Evolutionary conservation across 345 rosid species (phyloP).

Genomic region (Angophora floribunda): DNA sequence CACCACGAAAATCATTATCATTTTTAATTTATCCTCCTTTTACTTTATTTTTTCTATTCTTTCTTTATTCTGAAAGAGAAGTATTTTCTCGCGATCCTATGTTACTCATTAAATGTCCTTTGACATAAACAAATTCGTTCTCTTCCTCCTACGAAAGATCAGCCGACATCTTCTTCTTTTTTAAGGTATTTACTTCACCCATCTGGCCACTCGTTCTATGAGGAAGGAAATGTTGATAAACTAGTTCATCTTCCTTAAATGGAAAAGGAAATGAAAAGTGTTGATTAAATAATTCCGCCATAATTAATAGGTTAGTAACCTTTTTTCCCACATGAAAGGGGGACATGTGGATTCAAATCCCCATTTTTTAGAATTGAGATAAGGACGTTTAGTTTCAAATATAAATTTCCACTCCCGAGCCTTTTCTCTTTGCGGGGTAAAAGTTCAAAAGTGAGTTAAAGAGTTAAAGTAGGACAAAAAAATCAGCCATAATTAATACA

Average conservation of each 20-base stretch:
- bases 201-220: neutral
- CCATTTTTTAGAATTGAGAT: no score
- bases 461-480: no score
- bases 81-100: neutral
- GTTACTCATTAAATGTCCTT: neutral
- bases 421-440: no score
- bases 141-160: neutral
- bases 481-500: neutral
- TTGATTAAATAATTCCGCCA: neutral
- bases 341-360: no score
- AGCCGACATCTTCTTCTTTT: neutral
- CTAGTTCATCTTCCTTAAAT: neutral
- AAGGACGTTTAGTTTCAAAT: no score
- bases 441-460: no score
- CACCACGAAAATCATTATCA: neutral
- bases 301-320: neutral
- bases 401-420: no score
- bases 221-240: neutral
- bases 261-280: neutral
- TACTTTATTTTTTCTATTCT: neutral
- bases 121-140: neutral
- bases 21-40: neutral
- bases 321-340: no score
- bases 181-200: neutral
- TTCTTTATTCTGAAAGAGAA: neutral